Base-by-base conservation (phyloP, 2,329 filamentous ascomycete genomes). In the Biscogniauxia sp. region DNA sequence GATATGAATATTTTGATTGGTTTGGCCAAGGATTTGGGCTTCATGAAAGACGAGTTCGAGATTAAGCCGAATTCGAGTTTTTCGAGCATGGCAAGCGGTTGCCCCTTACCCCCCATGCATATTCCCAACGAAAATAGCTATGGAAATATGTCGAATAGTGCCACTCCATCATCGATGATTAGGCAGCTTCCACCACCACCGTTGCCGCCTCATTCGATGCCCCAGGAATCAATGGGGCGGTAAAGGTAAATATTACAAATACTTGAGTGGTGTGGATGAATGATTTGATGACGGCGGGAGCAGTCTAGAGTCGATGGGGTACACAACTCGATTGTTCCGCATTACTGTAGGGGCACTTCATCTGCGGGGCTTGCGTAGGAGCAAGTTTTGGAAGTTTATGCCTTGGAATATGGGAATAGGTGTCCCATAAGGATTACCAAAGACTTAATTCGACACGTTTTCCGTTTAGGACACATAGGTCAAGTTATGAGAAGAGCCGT, bases 1-100 rank as follows among this genome's bases (percentile, higher is more conserved):
- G 93, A 97, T 73, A 85, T 89, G 72, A 83, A 84, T 56, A 95
- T 97, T 61, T 81, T 97, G 15, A 78, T 84, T 62, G 81, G 80
- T 6, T 70, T 87, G 37, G 67, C 70, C 25, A 68, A 64, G 3
- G 76, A 83, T 54, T 71, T 76, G n/a, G 76, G 80, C 32, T 73
- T 85, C n/a, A 78, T 78, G 7, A 58, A 57, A 37, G 67, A 72
- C 54, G 69, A 69, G 7, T 63, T 63, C 32, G 74, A 77, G 32
- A 58, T 66, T 3, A 67, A 70, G 53, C 64, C 68, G 11, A 70
- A 69, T 59, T 76, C 76, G n/a, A 80, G 77, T 68, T 80, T 81
- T 67, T 80, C 79, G 8, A 80, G 76, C 64, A 69, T 73, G 49
- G 66, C 73, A 8, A 77, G 75, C 62, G 60, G 61, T 20, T 66